Conservation (phyloP, 192 early-diverging fungal genomes). For the Spizellomyces sp. region DNA sequence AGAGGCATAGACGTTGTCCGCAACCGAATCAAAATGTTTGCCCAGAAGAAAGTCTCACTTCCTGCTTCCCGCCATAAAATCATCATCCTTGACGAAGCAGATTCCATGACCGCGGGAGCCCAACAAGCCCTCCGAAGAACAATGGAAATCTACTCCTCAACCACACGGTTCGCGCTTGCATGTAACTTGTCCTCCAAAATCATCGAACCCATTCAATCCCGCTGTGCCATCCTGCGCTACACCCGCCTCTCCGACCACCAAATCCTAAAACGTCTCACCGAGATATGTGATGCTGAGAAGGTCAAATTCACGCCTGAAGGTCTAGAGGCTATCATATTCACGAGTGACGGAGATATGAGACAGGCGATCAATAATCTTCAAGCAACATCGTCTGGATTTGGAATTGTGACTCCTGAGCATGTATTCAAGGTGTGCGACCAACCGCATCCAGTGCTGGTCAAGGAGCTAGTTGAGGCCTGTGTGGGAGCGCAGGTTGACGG, state of each 20-base stretch:
- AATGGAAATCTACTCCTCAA: slow-evolving; percentile 96
- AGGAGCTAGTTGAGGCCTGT: slow-evolving; percentile 76
- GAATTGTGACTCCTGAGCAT: slow-evolving; percentile 81
- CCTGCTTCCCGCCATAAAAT: slow-evolving; percentile 71
- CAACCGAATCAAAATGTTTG: slow-evolving; percentile 97
- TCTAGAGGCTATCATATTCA: slow-evolving; percentile 91
- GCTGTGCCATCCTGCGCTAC: slow-evolving; percentile 92
- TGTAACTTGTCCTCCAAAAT: slow-evolving; percentile 97
- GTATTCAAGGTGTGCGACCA: slow-evolving; percentile 98
- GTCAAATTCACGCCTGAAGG: slow-evolving; percentile 87
- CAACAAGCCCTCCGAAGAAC: slow-evolving; percentile 97
- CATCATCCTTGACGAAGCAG: slow-evolving; percentile 98
- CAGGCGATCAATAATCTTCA: slow-evolving; percentile 98
- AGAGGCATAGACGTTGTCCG: slow-evolving; percentile 96
- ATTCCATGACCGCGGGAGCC: slow-evolving; percentile 94
- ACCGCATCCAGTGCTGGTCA: slow-evolving; percentile 84
- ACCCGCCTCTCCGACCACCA: slow-evolving; percentile 77
- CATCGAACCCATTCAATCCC: slow-evolving; percentile 96
- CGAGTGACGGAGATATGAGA: slow-evolving; percentile 97
- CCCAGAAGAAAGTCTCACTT: slow-evolving; percentile 96
- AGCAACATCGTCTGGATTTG: slow-evolving; percentile 85
- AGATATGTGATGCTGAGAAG: slow-evolving; percentile 82
- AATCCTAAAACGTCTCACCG: slow-evolving; percentile 75
- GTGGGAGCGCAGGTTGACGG: slow-evolving; percentile 66
- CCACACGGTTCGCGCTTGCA: slow-evolving; percentile 94